Base-by-base conservation (phyloP, 75 land plant genomes). In the Pinus tabuliformis region DNA sequence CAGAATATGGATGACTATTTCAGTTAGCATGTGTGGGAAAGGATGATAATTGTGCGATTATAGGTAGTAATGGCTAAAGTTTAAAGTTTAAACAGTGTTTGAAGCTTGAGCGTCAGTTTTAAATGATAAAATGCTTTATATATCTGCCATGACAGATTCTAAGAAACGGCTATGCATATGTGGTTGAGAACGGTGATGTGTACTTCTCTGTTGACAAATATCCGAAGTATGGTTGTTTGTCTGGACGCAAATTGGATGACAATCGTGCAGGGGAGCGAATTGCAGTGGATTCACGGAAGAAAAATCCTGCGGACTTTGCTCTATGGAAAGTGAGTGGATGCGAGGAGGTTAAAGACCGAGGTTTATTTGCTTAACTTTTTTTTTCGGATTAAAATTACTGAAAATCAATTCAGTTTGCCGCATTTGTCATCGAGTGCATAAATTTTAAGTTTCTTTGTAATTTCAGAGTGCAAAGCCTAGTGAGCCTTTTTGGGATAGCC, bases 401-500 rank as follows among this genome's bases (percentile, higher is more conserved):
- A 68, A 45, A 68, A 68, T 11, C 71, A 20, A 15, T 42, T 65
- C 17, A 37, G 16, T 16, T 16, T 20, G 12, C 42, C 20, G 9
- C 24, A 20, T 68, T 39, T 30, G n/a, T 68, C 1, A 18, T 68
- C 39, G 45, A 37, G 54, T 20, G 39, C 39, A 66, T 66, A 64
- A 18, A 3, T 20, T 20, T 39, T 68, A 21, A 1, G 9, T 42
- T 68, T 12, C 21, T 68, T 42, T 68, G 42, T 68, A 21, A 24
- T 58, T 74, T 56, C 80, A 96, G 99, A 87, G 98, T 80, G 90
- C 95, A 58, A 97, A 97, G 74, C 86, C 89, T 45, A 92, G 95
- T 64, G 98, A 97, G 78, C 98, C 98, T 82, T 80, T 76, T 59
- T 95, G 99, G 99, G 92, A 95, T 36, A 97, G 99, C 72, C 98